Evolutionary conservation across 75 land plant genomes (phyloP), one percentile per base, ranked within the genome.

Genomic region (Picea glauca): DNA sequence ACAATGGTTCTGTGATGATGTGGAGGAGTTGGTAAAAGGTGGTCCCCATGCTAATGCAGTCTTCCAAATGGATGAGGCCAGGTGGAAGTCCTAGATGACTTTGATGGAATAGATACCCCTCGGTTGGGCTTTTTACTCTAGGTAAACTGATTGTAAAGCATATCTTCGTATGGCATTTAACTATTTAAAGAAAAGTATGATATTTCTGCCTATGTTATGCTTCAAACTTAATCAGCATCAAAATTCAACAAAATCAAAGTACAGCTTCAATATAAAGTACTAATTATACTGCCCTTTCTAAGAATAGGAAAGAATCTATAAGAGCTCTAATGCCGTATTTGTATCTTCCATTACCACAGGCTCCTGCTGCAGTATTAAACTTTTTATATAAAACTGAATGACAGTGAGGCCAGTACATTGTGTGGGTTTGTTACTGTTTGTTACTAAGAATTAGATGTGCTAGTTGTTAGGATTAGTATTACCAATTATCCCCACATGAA

Each of bases 401-500:
- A 2, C 30, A 50, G 56, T 50, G 56, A 50, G 56, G 56, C 56
- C 56, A 50, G 11, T 50, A 50, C 12, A 11, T 9, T 50, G 56
- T 50, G n/a, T 61, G 7, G 62, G 1, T n/a, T 7, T n/a, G 26
- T 33, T 30, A 32, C 18, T 3, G 1, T n/a, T 7, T n/a, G 26
- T 33, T 30, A 32, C 18, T 3, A 14, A 31, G 67, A 64, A 64
- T 64, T 13, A 14, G 1, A 64, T 14, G 30, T 64, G 32, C 31
- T 31, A 31, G 32, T 64, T 64, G 32, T 64, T 64, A 31, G 32
- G 6, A 31, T 31, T 64, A 32, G 72, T 78, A 31, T 85, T 65
- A 85, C 86, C 86, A 81, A 43, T 63, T 75, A 74, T 81, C 86
- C 32, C 86, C 80, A 78, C 83, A 85, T 60, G 86, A 85, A 67